These are phyloP conservation scores for Kodamaea jinghongensis DNA, from an alignment of 805 yeast genomes.

Conservation along the genomic window DNA sequence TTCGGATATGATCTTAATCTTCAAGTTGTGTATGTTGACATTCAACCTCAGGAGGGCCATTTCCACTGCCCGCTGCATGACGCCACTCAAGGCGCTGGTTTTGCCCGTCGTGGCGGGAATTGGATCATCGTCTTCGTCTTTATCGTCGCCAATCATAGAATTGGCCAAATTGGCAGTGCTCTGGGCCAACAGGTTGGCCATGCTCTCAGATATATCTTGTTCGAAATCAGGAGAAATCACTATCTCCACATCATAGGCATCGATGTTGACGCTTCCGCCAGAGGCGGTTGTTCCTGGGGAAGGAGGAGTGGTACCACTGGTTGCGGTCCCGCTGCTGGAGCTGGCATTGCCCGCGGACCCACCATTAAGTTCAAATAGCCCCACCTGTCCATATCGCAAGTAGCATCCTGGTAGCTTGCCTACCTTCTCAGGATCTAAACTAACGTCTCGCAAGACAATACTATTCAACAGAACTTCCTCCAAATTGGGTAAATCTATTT, in stretches of 20 bases:
- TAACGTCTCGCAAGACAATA: constrained; percentile 54
- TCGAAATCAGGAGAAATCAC: constrained; percentile 38
- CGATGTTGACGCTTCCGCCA: constrained; percentile 61
- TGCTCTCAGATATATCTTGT: constrained; percentile 29
- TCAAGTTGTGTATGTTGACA: constrained; percentile 46
- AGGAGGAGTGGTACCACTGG: constrained; percentile 1
- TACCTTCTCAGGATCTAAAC: constrained; percentile 69
- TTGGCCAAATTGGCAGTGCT: constrained; percentile 75
- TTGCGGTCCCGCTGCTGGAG: not conserved
- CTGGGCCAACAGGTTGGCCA: constrained; percentile 57
- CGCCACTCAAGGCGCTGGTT: constrained; percentile 47
- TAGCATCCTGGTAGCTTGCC: constrained; percentile 60
- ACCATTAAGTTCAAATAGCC: constrained; percentile 48
- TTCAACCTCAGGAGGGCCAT: constrained; percentile 61
- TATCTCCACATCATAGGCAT: constrained; percentile 51
- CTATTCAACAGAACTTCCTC: constrained; percentile 68
- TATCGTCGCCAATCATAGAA: constrained; percentile 37
- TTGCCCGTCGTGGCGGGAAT: constrained; percentile 3
- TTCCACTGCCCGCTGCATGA: constrained; percentile 64
- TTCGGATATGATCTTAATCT: constrained; percentile 50
- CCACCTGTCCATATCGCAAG: constrained; percentile 60
- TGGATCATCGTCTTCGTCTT: constrained; percentile 13
- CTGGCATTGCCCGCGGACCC: constrained; percentile 3
- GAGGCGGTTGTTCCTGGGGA: constrained; percentile 1
- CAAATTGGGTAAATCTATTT: constrained; percentile 74